phyloP scores from a whole-genome alignment of 2,329 filamentous ascomycete species.

The Thielaviopsis ethacetica region DNA sequence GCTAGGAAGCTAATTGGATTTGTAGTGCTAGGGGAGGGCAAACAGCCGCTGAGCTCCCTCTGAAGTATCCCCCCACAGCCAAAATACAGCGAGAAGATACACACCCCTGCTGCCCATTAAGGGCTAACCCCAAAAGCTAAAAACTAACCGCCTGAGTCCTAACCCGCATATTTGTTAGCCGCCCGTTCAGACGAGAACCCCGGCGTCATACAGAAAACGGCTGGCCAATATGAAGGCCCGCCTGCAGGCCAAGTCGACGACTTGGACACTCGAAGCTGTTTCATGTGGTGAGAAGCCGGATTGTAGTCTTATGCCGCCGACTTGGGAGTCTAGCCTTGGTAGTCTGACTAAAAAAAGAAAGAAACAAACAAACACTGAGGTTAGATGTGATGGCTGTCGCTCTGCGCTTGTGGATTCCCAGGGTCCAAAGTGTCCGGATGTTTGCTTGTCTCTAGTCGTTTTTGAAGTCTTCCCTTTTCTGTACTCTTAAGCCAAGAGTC shows the following conservation, averaged over 20 bases:
- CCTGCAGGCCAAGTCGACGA: background rate
- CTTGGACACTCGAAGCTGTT: conserved; percentile 1
- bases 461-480: background rate
- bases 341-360: too few relatives aligned
- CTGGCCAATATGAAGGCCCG: conserved; percentile 5
- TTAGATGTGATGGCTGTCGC: too few relatives aligned
- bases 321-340: background rate
- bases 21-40: too few relatives aligned
- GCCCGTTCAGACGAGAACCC: conserved; percentile 1
- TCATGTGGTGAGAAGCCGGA: background rate
- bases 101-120: too few relatives aligned
- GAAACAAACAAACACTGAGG: too few relatives aligned
- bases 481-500: background rate
- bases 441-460: background rate
- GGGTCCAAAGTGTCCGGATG: background rate
- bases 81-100: too few relatives aligned
- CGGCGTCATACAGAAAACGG: background rate
- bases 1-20: too few relatives aligned
- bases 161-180: background rate
- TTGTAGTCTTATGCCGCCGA: background rate
- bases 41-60: too few relatives aligned
- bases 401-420: background rate
- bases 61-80: too few relatives aligned
- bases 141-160: background rate
- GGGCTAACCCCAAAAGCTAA: background rate